Evolutionary conservation across 2,329 filamentous ascomycete species (phyloP), one percentile per base, ranked within the genome.

Genomic region (Cercospora brassicicola): DNA sequence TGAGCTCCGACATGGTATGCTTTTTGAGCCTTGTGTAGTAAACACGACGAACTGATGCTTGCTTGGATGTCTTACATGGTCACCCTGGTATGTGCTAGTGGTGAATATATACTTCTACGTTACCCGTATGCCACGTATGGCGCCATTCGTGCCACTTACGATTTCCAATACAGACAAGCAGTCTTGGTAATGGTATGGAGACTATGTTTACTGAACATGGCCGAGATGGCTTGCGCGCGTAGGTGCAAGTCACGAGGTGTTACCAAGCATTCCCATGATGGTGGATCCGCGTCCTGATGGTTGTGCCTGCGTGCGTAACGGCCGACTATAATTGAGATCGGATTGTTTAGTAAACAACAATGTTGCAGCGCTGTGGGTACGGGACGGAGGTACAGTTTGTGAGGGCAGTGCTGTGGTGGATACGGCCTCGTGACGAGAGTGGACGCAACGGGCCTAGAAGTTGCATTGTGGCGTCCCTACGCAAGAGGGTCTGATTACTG

Each of bases 1-100:
- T 64, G 26, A 30, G 36, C 31, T 62, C 59, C 10, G 59, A 30
- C 59, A 62, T 62, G 20, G 23, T 62, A 18, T 30, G 33, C 26
- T 62, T 48, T 33, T 8, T 57, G 15, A 10, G 55, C 9, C n/a
- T 9, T 20, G 28, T 2, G n/a, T 42, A n/a, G 36, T 42, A 33
- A 6, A 20, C 3, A 59, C 18, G 30, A 59, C 28, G 23, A 28
- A n/a, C 15, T 23, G 23, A 26, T 26, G 23, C 48, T 28, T 26
- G 23, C 15, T 23, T 30, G 48, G 48, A 28, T 55, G 48, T 55
- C 18, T 55, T n/a, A 42, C 36, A 42, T 42, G 36, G 36, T 42
- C 36, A 42, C 5, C 36, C 36, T 42, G 15, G 36, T n/a, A 42
- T 8, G 36, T 42, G 36, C 36, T 42, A n/a, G 36, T 42, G 15